A percentile compares a stretch with the other conserved stretches of the same genome.
Evolutionary conservation across 2,329 filamentous ascomycete genomes (phyloP).

Genomic region (Apiospora rasikravindrae): DNA sequence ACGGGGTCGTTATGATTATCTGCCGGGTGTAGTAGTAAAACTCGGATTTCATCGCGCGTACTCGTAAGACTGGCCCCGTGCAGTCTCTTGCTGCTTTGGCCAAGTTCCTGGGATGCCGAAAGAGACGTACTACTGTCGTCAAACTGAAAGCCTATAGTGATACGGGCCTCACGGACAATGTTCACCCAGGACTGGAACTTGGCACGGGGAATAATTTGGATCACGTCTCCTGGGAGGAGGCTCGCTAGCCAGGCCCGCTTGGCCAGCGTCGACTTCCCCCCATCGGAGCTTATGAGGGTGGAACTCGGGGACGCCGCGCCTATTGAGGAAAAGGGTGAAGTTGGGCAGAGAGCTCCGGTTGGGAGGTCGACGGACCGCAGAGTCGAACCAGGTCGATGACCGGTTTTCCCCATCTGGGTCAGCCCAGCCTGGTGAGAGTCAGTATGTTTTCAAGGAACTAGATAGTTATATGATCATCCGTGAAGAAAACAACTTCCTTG

Average conservation of each 20-base stretch:
- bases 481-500: too few species aligned
- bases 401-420: not conserved
- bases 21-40: not conserved
- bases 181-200: conserved; percentile 17
- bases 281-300: not conserved
- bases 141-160: not conserved
- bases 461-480: too few species aligned
- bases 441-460: not conserved
- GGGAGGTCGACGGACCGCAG: not conserved
- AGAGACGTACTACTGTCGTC: not conserved
- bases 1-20: not conserved
- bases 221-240: conserved; percentile 14
- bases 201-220: conserved; percentile 14
- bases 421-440: not conserved
- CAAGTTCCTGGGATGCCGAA: not conserved
- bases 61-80: not conserved
- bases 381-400: conserved; percentile 14
- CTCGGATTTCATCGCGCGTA: not conserved
- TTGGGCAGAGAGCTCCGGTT: conserved; percentile 16
- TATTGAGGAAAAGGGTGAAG: not conserved
- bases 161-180: not conserved
- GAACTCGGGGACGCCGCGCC: not conserved
- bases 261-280: not conserved
- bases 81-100: not conserved
- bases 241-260: conserved; percentile 2